Evolutionary conservation across 805 yeast genomes (phyloP).

Genomic region (Teunomyces pallodes): DNA sequence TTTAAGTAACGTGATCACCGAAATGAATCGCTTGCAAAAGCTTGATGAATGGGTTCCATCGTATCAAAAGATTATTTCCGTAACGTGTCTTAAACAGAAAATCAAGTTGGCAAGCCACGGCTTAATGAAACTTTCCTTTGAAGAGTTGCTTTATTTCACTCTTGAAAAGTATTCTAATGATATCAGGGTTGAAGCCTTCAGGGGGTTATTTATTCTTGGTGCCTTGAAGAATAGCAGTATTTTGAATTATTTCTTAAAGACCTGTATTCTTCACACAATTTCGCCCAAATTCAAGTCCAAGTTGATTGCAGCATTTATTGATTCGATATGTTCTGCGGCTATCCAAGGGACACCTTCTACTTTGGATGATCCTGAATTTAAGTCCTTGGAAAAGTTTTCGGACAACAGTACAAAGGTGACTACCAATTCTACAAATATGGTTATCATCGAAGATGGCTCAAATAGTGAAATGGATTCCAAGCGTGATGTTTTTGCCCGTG

Average conservation of each 20-base stretch:
- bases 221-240: constrained; percentile 67
- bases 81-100: constrained; percentile 57
- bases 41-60: constrained; percentile 89
- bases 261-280: constrained; percentile 50
- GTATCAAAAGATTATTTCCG: constrained; percentile 53
- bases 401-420: constrained; percentile 18
- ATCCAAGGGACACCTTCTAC: constrained; percentile 56
- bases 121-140: constrained; percentile 47
- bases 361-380: constrained; percentile 66
- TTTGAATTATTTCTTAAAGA: constrained; percentile 58
- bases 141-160: constrained; percentile 56
- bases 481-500: constrained; percentile 64
- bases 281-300: constrained; percentile 51
- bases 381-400: constrained; percentile 28
- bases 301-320: constrained; percentile 46
- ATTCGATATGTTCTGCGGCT: constrained; percentile 65
- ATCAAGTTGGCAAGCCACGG: constrained; percentile 58
- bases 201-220: constrained; percentile 68
- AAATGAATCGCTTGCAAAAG: constrained; percentile 70
- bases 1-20: constrained; percentile 44
- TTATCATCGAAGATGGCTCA: constrained; percentile 57
- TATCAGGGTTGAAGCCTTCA: constrained; percentile 65
- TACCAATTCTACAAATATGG: constrained; percentile 35
- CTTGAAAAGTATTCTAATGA: constrained; percentile 44
- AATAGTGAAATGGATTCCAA: constrained; percentile 46